Evolutionary conservation across 2,329 filamentous ascomycete genomes (phyloP).

Genomic region (Colletotrichum sp.): DNA sequence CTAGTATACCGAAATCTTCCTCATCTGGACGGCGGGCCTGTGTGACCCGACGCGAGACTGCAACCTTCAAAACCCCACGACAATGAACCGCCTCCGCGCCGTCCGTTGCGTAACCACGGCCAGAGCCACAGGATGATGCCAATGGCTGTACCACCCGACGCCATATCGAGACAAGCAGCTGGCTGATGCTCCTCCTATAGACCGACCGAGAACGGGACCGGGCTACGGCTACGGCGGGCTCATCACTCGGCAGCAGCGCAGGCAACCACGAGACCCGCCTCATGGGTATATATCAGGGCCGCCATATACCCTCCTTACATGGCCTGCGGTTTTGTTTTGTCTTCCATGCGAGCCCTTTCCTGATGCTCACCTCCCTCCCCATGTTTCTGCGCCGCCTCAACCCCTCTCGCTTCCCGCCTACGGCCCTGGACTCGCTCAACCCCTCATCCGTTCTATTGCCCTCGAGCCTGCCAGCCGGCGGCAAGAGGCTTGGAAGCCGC

Average conservation of each 20-base stretch:
- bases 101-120: not conserved
- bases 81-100: not conserved
- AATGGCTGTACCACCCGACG: not conserved
- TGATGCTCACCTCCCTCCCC: not conserved
- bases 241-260: not conserved
- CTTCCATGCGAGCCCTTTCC: not conserved
- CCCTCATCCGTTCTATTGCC: not conserved
- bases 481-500: not conserved
- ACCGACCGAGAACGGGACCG: not conserved
- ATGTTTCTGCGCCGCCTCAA: not conserved
- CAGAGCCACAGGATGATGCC: not conserved
- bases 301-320: conserved; percentile 14
- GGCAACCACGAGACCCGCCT: not conserved
- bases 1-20: not conserved
- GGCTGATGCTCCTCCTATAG: not conserved
- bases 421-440: not conserved
- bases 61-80: not conserved
- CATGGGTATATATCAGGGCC: conserved; percentile 13
- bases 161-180: not conserved
- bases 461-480: not conserved
- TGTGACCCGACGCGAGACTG: not conserved
- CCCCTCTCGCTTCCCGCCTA: conserved; percentile 3
- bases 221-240: not conserved
- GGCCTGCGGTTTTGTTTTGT: not conserved
- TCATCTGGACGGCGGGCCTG: not conserved